Percentiles rank a stretch among this genome's conserved stretches.
Conservation (phyloP, 495 filamentous ascomycete species). For the Aspergillus olivimuriae region DNA sequence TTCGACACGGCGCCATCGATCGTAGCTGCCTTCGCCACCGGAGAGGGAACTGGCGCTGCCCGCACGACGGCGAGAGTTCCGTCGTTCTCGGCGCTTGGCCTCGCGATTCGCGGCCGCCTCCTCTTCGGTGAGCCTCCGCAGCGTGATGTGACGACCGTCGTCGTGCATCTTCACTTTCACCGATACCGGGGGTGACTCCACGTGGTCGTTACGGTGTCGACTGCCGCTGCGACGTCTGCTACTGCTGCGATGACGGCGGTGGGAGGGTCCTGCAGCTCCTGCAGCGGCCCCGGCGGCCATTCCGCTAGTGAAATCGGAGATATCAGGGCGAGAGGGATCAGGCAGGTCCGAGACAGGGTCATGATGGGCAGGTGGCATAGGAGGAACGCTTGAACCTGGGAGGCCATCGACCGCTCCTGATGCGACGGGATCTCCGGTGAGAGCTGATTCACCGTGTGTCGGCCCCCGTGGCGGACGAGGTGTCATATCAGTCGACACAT, state of each 20-base stretch:
- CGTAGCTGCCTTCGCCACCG: constrained; percentile 35
- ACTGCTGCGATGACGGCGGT: constrained; percentile 33
- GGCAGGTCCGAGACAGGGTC: constrained; percentile 51
- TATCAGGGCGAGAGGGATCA: constrained; percentile 18
- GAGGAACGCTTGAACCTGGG: constrained; percentile 36
- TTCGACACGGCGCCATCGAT: constrained; percentile 48
- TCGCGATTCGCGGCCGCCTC: constrained; percentile 64
- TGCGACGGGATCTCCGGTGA: constrained; percentile 28
- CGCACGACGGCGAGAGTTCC: constrained; percentile 34
- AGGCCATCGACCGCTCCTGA: constrained; percentile 27
- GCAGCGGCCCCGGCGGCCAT: constrained; percentile 38
- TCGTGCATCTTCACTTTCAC: constrained; percentile 77
- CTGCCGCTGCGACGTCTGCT: constrained; percentile 30
- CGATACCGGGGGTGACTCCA: constrained; percentile 58
- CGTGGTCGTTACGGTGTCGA: constrained; percentile 33
- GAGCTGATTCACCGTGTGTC: constrained; percentile 23
- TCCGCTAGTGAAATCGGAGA: constrained; percentile 35
- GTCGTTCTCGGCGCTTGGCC: constrained; percentile 41
- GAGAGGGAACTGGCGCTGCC: constrained; percentile 42
- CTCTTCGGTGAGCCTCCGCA: constrained; percentile 72
- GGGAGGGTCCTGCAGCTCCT: constrained; percentile 35
- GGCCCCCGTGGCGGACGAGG: constrained; percentile 29
- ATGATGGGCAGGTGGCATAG: constrained; percentile 43
- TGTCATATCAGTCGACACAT: constrained; percentile 40
- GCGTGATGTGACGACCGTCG: constrained; percentile 73